Evolutionary conservation across 1,284 basidiomycete species (phyloP).

Genomic region (Volvariella surrecta): DNA sequence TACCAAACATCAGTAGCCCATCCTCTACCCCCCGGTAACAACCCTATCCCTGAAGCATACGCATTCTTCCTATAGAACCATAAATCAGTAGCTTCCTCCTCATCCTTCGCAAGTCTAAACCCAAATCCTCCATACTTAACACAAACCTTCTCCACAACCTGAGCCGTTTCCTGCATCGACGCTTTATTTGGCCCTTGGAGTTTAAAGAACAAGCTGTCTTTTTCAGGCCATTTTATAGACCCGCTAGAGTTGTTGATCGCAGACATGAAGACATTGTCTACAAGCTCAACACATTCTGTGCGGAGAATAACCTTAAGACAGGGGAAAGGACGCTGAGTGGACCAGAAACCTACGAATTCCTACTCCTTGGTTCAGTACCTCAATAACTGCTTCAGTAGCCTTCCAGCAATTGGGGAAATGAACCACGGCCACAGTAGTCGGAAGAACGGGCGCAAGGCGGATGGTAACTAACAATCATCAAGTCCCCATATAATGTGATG

Average conservation of each 20-base stretch:
- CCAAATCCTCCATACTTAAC: conserved; percentile 61
- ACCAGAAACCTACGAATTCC: conserved; percentile 47
- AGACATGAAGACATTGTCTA: conserved; percentile 65
- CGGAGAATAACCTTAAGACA: not conserved
- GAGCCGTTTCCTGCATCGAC: conserved; percentile 57
- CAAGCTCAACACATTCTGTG: conserved; percentile 67
- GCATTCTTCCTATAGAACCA: conserved; percentile 88
- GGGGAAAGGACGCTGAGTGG: conserved; percentile 9
- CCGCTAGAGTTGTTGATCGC: conserved; percentile 61
- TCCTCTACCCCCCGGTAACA: conserved; percentile 54
- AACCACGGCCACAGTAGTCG: conserved; percentile 63
- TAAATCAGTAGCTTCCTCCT: conserved; percentile 65
- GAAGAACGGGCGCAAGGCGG: conserved; percentile 70
- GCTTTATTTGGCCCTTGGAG: conserved; percentile 65
- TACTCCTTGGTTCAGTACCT: conserved; percentile 67
- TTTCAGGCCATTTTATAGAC: conserved; percentile 52
- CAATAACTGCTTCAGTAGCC: conserved; percentile 68
- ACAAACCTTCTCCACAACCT: conserved; percentile 47
- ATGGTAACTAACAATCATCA: conserved; percentile 52
- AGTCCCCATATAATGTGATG: not conserved
- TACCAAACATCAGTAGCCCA: conserved; percentile 87
- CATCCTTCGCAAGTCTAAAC: conserved; percentile 61
- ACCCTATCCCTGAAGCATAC: conserved; percentile 60
- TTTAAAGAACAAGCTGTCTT: conserved; percentile 82
- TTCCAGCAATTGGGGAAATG: conserved; percentile 59